A percentile compares a stretch with the other conserved stretches of the same genome.
Conservation (phyloP, 2,329 filamentous ascomycete genomes). For the Talaromyces sp. region DNA sequence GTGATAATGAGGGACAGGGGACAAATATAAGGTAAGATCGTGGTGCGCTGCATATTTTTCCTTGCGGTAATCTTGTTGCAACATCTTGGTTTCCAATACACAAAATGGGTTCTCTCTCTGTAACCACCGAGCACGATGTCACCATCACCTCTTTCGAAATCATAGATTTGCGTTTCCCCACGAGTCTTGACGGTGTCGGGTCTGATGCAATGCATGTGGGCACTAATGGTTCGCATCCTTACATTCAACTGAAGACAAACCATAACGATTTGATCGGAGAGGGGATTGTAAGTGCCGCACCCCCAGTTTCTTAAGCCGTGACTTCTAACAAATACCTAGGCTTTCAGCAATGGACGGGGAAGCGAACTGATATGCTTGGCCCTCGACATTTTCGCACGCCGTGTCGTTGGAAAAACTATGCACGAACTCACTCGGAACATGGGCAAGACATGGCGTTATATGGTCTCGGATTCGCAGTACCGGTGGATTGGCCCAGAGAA, state of each 20-base stretch:
- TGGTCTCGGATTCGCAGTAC: constrained; percentile 85
- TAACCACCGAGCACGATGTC: constrained; percentile 51
- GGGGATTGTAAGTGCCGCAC: background rate
- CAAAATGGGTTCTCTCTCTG: background rate
- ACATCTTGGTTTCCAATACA: background rate
- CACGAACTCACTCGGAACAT: constrained; percentile 72
- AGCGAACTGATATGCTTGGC: constrained; percentile 89
- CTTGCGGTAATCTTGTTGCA: background rate
- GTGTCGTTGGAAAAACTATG: constrained; percentile 69
- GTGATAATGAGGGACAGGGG: background rate
- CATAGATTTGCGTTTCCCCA: constrained; percentile 55
- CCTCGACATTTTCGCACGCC: constrained; percentile 71
- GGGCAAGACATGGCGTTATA: constrained; percentile 86
- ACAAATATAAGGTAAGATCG: background rate
- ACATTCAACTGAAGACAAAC: constrained; percentile 14
- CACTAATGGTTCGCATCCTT: constrained; percentile 9
- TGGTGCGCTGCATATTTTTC: background rate
- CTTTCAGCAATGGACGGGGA: constrained; percentile 58
- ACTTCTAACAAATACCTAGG: constrained; percentile 20
- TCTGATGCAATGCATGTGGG: constrained; percentile 36
- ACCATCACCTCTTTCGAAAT: constrained; percentile 92
- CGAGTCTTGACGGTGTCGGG: constrained; percentile 40
- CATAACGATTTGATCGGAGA: background rate
- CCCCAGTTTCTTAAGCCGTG: background rate
- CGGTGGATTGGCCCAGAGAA: constrained; percentile 94